Evolutionary conservation across 1,139 yeast genomes (phyloP), one percentile per base, ranked within the genome.

Genomic region (Lodderomyces pseudojiufengensis): DNA sequence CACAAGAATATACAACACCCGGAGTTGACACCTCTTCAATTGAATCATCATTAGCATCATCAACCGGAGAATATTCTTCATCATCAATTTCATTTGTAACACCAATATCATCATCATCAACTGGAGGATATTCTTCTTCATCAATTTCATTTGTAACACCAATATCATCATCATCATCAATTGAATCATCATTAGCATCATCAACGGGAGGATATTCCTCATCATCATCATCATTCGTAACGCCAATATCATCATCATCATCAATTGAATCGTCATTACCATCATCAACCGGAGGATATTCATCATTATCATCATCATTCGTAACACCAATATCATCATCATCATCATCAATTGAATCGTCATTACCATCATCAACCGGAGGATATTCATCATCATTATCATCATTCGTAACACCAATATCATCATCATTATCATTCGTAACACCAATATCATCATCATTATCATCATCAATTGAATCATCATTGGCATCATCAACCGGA

Each of bases 81-180:
- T 30, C 12, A 11, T 18, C 18, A 22, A 16, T 11, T 23, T n/a
- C 27, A 13, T 6, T 51, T 12, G 42, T 48, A 5, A 42, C 42
- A 37, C 32, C 43, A 9, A 41, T 49, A 12, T 45, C 53, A 9
- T 36, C 36, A 22, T 16, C 32, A 12, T 27, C 38, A 12, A 26
- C 29, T 24, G 31, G n/a, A 9, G 35, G 41, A 16, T 45, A 35
- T 41, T 43, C 14, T 9, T 35, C 31, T 11, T 11, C 37, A 23
- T 31, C 40, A 11, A 13, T 29, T 18, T n/a, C 27, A 13, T 6
- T 51, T 12, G 42, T 48, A 5, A 42, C 42, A 37, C 32, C 43
- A 9, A 41, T 49, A 12, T 45, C 53, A 9, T 36, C 36, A 22
- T 16, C 39, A 32, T 37, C 38, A 29, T 41, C 45, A 22, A 38